phyloP scores from a whole-genome alignment of 176 grass and related monocot species.

The Melocanna baccifera region DNA sequence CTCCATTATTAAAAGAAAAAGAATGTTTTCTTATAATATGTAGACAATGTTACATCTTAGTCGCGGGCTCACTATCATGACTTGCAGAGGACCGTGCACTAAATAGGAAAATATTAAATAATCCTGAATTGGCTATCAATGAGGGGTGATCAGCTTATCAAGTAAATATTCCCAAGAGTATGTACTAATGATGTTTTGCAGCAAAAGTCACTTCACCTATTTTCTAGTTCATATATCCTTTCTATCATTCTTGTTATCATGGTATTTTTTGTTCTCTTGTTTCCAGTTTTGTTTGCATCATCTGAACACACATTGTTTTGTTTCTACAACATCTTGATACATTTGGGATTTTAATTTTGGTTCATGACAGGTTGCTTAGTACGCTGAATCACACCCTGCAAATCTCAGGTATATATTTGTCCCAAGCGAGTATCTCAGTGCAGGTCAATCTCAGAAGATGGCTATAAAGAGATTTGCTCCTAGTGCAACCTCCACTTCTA shows the following conservation, averaged over 20 bases:
- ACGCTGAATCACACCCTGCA: conserved; percentile 57
- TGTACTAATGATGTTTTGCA: background rate
- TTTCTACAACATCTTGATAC: background rate
- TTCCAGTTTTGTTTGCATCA: background rate
- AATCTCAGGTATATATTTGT: too few species aligned
- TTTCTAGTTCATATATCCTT: background rate
- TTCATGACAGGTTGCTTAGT: conserved; percentile 49
- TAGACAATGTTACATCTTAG: too few species aligned
- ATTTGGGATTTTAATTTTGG: background rate
- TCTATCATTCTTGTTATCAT: background rate
- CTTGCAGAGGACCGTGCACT: too few species aligned
- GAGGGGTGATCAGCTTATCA: too few species aligned
- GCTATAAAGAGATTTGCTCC: conserved; percentile 45
- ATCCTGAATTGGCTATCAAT: too few species aligned
- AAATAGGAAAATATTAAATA: too few species aligned
- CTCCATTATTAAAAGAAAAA: too few species aligned
- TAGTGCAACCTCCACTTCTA: conserved; percentile 16
- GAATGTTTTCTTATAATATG: background rate
- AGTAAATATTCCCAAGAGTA: conserved; percentile 80
- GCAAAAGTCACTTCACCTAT: background rate
- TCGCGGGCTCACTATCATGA: too few species aligned
- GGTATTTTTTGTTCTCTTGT: background rate
- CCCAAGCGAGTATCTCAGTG: too few species aligned
- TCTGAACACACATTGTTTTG: background rate
- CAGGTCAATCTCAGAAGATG: conserved; percentile 79